Evolutionary conservation across 257 asterid genomes (phyloP), one percentile per base, ranked within the genome.

Genomic region (Henckelia pumila): DNA sequence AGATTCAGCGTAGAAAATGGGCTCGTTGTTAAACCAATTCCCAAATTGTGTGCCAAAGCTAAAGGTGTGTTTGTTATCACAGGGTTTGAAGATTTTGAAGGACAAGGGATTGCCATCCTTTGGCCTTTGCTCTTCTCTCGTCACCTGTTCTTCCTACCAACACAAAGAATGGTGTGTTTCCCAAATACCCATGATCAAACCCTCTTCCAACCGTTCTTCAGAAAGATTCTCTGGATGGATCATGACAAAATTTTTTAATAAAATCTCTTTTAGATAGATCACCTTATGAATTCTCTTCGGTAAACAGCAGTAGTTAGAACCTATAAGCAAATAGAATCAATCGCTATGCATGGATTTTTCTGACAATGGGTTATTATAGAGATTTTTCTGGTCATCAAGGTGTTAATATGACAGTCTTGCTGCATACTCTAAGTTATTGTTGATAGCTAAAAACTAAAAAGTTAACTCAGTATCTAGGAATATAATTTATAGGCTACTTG

Each of bases 211-310:
- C 5, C 1, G 2, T 7, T 49, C 24, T 20, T 8, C 17, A 2
- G 3, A 13, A 40, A 40, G 25, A 16, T 47, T 28, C 26, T 17
- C 56, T 13, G 25, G 40, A 63, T 23, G 40, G 22, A 63, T 63
- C 32, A 37, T 14, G 50, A 60, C 25, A 10, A 29, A 60, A 3
- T 14, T 32, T 32, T 32, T 32, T 17, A 28, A 10, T 64, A 6
- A 29, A 23, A 24, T 23, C 28, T 9, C 24, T 17, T 30, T 10
- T n/a, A n/a, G n/a, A n/a, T 53, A 7, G 55, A 37, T 28, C 56
- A 59, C 53, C 71, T 53, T 16, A 26, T 28, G 70, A 62, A 63
- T 57, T 40, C 64, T 69, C 55, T 67, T 37, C 9, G n/a, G 59
- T 8, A 35, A n/a, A n/a, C n/a, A 35, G 30, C n/a, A 37, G 40